phyloP scores from a whole-genome alignment of 2,329 filamentous ascomycete genomes.

The Colletotrichum sp. region DNA sequence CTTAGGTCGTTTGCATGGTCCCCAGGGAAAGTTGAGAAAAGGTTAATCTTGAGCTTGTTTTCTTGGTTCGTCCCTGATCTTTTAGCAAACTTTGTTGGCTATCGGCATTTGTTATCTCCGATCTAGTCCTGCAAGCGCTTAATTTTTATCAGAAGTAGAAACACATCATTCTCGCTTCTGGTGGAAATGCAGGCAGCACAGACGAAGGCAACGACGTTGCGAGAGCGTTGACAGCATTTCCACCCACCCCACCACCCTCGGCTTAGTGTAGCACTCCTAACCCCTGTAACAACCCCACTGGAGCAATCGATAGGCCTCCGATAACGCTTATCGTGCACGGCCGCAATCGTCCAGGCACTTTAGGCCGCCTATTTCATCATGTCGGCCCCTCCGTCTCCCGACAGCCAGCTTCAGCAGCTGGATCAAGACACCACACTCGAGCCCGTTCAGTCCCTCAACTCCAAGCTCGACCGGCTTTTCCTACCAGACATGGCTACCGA shows the following conservation, averaged over 20 bases:
- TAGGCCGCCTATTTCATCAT: background rate
- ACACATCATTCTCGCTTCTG: background rate
- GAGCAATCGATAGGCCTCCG: background rate
- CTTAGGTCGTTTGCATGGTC: background rate
- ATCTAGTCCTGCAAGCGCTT: background rate
- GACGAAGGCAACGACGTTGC: background rate
- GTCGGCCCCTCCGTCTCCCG: background rate
- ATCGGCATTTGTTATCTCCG: background rate
- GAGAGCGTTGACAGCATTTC: background rate
- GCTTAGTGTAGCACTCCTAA: background rate
- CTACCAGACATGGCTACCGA: slow-evolving; percentile 2
- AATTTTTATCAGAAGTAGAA: background rate
- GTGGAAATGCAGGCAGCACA: background rate
- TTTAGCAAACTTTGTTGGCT: background rate
- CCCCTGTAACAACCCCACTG: background rate
- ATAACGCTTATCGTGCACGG: slow-evolving; percentile 4
- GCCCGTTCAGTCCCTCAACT: background rate
- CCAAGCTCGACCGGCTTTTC: background rate
- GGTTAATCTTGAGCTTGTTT: background rate
- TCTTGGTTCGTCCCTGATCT: background rate
- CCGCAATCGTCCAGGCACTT: background rate
- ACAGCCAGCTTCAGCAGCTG: slow-evolving; percentile 1
- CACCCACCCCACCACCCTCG: background rate
- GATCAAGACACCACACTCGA: background rate
- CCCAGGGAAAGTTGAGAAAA: background rate